Conservation (phyloP, 352 stramenopile genomes). For the Globisporangium uncinulatum region DNA sequence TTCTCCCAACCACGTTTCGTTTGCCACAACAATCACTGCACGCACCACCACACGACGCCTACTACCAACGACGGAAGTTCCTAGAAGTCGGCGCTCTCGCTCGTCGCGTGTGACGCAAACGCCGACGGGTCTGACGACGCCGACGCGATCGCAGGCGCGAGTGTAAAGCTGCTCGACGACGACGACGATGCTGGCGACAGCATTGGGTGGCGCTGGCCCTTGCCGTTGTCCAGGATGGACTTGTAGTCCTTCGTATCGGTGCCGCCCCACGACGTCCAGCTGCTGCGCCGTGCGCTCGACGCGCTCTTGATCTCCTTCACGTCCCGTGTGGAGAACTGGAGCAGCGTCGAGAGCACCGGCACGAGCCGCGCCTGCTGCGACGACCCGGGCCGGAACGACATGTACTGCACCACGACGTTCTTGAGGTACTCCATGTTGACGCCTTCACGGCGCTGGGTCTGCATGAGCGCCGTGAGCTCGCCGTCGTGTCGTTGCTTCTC, state of each 20-base stretch:
- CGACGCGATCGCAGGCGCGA: conserved; percentile 33
- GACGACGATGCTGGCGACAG: conserved; percentile 10
- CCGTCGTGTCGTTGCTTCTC: conserved; percentile 60
- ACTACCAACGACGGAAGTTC: conserved; percentile 3
- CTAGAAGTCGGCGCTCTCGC: conserved; percentile 72
- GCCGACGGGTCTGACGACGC: conserved; percentile 25
- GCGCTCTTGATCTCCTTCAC: conserved; percentile 74
- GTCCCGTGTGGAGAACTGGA: conserved; percentile 76
- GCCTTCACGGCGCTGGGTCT: conserved; percentile 75
- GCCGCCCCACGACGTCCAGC: conserved; percentile 63
- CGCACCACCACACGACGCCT: neutral
- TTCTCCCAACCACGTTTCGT: conserved; percentile 2
- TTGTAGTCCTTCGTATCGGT: conserved; percentile 58
- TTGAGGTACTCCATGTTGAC: conserved; percentile 91
- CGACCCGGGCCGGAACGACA: conserved; percentile 81
- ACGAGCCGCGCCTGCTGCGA: conserved; percentile 72
- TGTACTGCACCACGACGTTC: conserved; percentile 89
- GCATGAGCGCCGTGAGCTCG: conserved; percentile 68
- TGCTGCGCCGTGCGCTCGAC: conserved; percentile 41
- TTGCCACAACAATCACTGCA: neutral
- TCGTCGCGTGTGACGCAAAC: conserved; percentile 17
- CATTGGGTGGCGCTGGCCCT: conserved; percentile 25
- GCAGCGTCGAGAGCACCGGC: conserved; percentile 78
- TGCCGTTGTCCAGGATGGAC: conserved; percentile 33
- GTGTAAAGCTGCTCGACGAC: conserved; percentile 29